phyloP scores from a whole-genome alignment of 2,329 filamentous ascomycete genomes.

The Neonectria magnoliae region DNA sequence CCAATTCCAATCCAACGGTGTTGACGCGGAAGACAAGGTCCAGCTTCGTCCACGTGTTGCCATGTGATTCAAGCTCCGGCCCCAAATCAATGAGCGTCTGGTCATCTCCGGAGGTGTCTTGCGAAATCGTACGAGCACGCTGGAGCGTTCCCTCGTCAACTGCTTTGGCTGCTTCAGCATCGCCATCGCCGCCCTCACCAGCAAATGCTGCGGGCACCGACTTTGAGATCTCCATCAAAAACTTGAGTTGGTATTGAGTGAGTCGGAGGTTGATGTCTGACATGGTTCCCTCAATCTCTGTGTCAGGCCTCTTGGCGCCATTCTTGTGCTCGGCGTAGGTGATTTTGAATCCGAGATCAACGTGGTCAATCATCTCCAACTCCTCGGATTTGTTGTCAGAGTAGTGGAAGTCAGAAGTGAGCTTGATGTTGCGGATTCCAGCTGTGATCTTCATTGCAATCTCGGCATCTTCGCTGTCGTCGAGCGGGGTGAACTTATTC shows the following conservation, averaged over 20 bases:
- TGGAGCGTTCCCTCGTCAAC: slow-evolving; percentile 68
- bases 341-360: slow-evolving; percentile 92
- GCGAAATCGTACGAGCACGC: slow-evolving; percentile 55
- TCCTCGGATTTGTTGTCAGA: slow-evolving; percentile 78
- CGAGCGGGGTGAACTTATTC: slow-evolving; percentile 88
- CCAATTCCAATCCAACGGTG: slow-evolving; percentile 87
- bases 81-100: slow-evolving; percentile 63
- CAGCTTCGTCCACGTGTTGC: slow-evolving; percentile 88
- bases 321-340: slow-evolving; percentile 88
- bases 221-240: slow-evolving; percentile 85
- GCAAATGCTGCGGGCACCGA: slow-evolving; percentile 90
- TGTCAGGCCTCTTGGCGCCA: slow-evolving; percentile 83
- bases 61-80: slow-evolving; percentile 75
- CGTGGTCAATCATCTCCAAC: slow-evolving; percentile 95
- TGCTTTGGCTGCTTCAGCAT: slow-evolving; percentile 79
- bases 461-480: slow-evolving; percentile 77
- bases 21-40: slow-evolving; percentile 91
- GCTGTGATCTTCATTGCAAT: slow-evolving; percentile 90
- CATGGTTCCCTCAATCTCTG: slow-evolving; percentile 91
- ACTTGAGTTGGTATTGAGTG: slow-evolving; percentile 90
- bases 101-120: slow-evolving; percentile 48
- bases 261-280: slow-evolving; percentile 91
- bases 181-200: slow-evolving; percentile 71
- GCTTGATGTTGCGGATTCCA: slow-evolving; percentile 89
- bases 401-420: slow-evolving; percentile 92